Evolutionary conservation across 1,284 basidiomycete species (phyloP), one percentile per base, ranked within the genome.

Genomic region (Pseudozyma thailandica): DNA sequence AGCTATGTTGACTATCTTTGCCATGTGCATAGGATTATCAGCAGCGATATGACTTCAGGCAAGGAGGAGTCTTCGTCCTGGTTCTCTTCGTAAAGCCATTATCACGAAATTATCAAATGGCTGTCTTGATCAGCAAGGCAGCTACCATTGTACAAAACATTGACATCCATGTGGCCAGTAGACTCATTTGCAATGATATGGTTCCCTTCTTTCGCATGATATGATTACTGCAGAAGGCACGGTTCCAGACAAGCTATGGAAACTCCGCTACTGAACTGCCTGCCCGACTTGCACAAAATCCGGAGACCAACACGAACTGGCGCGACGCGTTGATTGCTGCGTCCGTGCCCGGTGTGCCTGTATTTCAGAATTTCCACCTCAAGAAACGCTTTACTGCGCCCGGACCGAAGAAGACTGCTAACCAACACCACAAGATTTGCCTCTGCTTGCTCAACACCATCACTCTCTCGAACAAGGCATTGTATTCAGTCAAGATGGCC

Each of bases 1-100:
- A 79, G 77, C 68, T 82, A 82, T 53, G 79, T 82, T 31, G 81
- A 82, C 57, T 82, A 82, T 51, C 65, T 80, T 15, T 79, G 79
- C 54, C 77, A 81, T 41, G 80, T 82, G 8, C 80, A 82, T 44
- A 64, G 79, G 21, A 76, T 80, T 57, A 79, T 82, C 59, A 78
- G 75, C 25, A 74, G 72, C 9, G 79, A 80, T 35, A 78, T 79
- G 62, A 58, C 59, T 16, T 69, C 65, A 12, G 74, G 72, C 10
- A 69, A 73, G 37, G 64, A 72, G 21, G 75, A 77, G 37, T 60
- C 53, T 8, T 55, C 55, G 12, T 63, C 59, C 15, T 72, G 70
- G 70, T 72, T 72, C 64, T 72, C 70, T 12, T 61, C 61, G 16
- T 66, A 30, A n/a, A 50, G 9, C 25, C 2, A 21, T 4, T 18